Base-by-base conservation (phyloP, 495 filamentous ascomycete genomes). In the Lasiosphaeriaceae sp. region DNA sequence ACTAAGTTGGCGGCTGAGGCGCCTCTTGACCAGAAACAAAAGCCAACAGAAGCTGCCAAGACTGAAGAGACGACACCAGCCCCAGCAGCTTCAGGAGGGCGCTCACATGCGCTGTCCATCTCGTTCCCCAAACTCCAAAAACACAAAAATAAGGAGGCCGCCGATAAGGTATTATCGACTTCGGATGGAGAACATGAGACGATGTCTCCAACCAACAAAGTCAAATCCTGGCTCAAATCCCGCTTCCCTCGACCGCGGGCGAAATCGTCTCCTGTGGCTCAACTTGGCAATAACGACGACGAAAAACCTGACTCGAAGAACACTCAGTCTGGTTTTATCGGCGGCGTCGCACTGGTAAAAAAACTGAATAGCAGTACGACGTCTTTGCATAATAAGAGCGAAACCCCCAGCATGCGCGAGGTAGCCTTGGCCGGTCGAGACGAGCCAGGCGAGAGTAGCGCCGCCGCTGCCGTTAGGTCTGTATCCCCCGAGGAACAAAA, bases 161-260 rank as follows among this genome's bases (percentile, higher is more conserved):
- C 39, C 12, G 54, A 14, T 7, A 31, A 50, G 17, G 12, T 9
- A 19, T 11, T 22, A 12, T 7, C 47, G 5, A 19, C 47, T 31
- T 45, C 57, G 11, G 58, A 59, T 11, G 58, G 50, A 7, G 53
- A 58, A 2, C 37, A 43, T 11, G 7, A 24, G 14, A 48, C 17
- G 21, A 64, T 63, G 2, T 66, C 65, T 0, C 72, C 75, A 24
- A 66, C 66, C 2, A 58, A 60, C 29, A 71, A 80, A 55, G 72
- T 87, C 37, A 86, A 79, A 52, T 74, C 75, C 45, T 89, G 85
- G 85, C 69, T 89, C 44, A 84, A 82, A 61, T 77, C 68, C 8
- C 80, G 76, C 49, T 73, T 87, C 41, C 71, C 75, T 0, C 75
- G 80, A 7, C 55, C 61, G 1, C 61, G 73, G 3, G 68, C 68